A percentile compares a stretch with the other conserved stretches of the same genome.
phyloP scores from a whole-genome alignment of 805 yeast genomes.

The Saturnispora ahearnii region DNA sequence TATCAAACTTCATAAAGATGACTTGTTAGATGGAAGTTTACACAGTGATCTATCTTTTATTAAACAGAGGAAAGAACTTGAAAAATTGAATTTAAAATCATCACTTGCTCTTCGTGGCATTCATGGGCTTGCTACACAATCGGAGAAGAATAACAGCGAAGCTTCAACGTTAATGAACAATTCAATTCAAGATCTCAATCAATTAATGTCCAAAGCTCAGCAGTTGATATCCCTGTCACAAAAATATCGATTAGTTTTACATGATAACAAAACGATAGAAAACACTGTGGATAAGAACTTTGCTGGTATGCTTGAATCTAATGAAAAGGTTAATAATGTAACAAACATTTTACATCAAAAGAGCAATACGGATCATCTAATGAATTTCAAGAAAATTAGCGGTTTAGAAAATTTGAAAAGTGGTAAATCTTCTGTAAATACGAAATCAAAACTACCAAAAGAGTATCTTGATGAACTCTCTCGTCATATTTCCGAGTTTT shows the following conservation, averaged over 20 bases:
- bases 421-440: conserved; percentile 2
- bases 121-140: conserved; percentile 53
- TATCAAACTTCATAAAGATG: conserved; percentile 16
- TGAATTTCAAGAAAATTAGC: conserved; percentile 16
- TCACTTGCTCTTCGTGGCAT: conserved; percentile 40
- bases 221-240: conserved; percentile 54
- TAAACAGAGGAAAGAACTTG: not conserved
- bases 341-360: conserved; percentile 21
- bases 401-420: conserved; percentile 17
- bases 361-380: conserved; percentile 19
- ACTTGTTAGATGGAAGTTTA: not conserved
- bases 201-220: conserved; percentile 67
- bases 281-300: conserved; percentile 20
- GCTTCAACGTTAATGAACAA: conserved; percentile 54
- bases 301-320: conserved; percentile 8
- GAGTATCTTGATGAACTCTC: conserved; percentile 54
- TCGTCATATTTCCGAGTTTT: conserved; percentile 69
- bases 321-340: not conserved
- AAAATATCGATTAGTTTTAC: conserved; percentile 29
- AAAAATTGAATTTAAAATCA: not conserved
- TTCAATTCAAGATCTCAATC: conserved; percentile 70
- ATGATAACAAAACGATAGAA: conserved; percentile 10
- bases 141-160: conserved; percentile 44
- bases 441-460: conserved; percentile 14
- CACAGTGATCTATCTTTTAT: no score